A percentile compares a stretch with the other conserved stretches of the same genome.
Evolutionary conservation across 148 eudicot genomes (phyloP).

Genomic region (Camellia lanceoleosa): DNA sequence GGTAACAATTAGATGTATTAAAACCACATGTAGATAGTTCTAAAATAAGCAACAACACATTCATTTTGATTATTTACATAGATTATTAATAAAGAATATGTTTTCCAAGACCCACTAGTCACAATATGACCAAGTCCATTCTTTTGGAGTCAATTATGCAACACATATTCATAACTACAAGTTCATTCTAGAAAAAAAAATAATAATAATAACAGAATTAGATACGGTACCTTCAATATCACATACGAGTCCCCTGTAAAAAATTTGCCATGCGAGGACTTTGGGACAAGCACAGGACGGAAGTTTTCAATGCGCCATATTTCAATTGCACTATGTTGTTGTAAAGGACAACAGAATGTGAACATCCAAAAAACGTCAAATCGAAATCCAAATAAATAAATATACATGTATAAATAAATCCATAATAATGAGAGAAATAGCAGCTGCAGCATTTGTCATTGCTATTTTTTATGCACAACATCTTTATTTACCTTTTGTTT

Average conservation of each 20-base stretch:
- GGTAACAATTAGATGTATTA: not conserved
- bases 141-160: conserved; percentile 11
- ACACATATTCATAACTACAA: not conserved
- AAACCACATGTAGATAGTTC: too few species aligned
- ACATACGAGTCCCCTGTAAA: conserved; percentile 80
- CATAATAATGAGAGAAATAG: too few species aligned
- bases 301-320: conserved; percentile 93
- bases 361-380: not conserved
- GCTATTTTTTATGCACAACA: not conserved
- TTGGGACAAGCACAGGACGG: conserved; percentile 61
- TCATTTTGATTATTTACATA: not conserved
- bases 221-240: conserved; percentile 61
- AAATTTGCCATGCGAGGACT: conserved; percentile 77
- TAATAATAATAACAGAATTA: not conserved
- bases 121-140: not conserved
- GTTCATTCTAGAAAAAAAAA: not conserved
- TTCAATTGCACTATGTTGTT: conserved; percentile 64
- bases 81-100: not conserved
- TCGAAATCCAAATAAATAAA: conserved; percentile 6
- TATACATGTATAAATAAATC: not conserved
- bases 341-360: conserved; percentile 42
- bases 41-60: too few species aligned
- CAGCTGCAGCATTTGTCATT: not conserved
- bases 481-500: not conserved
- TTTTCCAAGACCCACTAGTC: not conserved